These are phyloP conservation scores for Maudiozyma turicensis DNA, from an alignment of 805 yeast species.

Conservation along the genomic window DNA sequence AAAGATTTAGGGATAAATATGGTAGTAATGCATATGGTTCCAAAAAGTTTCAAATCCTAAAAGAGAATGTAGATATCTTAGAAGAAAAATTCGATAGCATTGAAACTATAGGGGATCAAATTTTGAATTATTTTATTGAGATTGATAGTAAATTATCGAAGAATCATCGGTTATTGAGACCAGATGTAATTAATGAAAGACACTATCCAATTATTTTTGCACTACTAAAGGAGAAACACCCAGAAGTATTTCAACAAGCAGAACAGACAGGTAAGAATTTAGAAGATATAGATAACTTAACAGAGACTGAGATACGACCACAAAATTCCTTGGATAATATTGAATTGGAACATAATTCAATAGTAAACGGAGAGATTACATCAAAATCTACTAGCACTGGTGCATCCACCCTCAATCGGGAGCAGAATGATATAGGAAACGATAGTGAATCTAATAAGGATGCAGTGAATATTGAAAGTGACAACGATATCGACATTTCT, in stretches of 20 bases:
- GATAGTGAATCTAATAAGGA: too few species aligned
- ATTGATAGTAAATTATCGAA: conserved; percentile 31
- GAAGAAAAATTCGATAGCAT: conserved; percentile 9
- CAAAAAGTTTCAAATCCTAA: conserved; percentile 7
- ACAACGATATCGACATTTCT: too few species aligned
- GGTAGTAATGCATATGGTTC: conserved; percentile 4
- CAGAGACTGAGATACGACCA: background rate
- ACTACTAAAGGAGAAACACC: conserved; percentile 13
- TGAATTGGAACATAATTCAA: too few species aligned
- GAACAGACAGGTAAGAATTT: conserved; percentile 14
- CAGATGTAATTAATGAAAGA: conserved; percentile 31
- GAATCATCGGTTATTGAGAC: conserved; percentile 30
- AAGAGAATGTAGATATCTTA: conserved; percentile 3
- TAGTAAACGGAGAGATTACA: too few species aligned
- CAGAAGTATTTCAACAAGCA: background rate
- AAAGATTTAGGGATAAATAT: conserved; percentile 10
- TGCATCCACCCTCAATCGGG: too few species aligned
- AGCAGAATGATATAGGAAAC: too few species aligned
- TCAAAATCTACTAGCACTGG: too few species aligned
- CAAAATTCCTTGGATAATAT: too few species aligned
- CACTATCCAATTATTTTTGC: conserved; percentile 37
- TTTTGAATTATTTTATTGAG: conserved; percentile 19
- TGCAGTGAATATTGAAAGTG: too few species aligned
- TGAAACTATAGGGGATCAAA: conserved; percentile 5
- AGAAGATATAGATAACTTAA: conserved; percentile 2